phyloP scores from a whole-genome alignment of 495 filamentous ascomycete species.

The Hapsidospora chrysogenum region DNA sequence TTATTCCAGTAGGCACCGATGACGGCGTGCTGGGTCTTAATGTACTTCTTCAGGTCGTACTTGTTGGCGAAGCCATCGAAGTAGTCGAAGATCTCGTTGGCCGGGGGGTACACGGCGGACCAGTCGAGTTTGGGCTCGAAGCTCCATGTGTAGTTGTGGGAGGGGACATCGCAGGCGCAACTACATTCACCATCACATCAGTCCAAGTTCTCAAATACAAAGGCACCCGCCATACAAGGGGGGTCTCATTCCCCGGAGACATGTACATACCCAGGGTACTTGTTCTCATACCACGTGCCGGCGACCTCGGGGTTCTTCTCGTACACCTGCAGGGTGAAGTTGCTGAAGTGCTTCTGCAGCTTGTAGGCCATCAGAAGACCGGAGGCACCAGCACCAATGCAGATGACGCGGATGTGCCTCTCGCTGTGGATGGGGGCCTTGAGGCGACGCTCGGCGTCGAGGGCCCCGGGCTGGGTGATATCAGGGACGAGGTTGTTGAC shows the following conservation, averaged over 20 bases:
- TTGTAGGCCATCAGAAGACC: constrained; percentile 12
- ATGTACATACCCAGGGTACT: constrained; percentile 42
- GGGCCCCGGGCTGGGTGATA: not conserved
- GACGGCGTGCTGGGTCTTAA: constrained; percentile 25
- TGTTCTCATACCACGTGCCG: constrained; percentile 47
- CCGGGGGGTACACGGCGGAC: constrained; percentile 38
- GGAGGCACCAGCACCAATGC: constrained; percentile 2
- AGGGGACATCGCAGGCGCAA: constrained; percentile 38
- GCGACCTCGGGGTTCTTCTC: constrained; percentile 44
- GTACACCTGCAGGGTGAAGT: constrained; percentile 24
- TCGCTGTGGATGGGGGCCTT: not conserved
- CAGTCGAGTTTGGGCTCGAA: constrained; percentile 41
- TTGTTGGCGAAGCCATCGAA: constrained; percentile 35
- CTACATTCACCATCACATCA: constrained; percentile 4
- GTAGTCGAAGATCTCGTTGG: constrained; percentile 42
- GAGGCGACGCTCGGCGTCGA: not conserved
- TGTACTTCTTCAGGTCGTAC: constrained; percentile 34
- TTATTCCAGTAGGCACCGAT: constrained; percentile 24
- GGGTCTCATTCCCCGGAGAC: constrained; percentile 13
- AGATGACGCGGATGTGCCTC: constrained; percentile 1
- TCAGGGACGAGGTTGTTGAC: not conserved
- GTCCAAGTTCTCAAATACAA: not conserved
- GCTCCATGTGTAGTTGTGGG: constrained; percentile 37
- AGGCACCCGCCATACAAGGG: not conserved
- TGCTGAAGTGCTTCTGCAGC: constrained; percentile 6